Evolutionary conservation across 768 basidiomycete species (phyloP).

Genomic region (Leccinellum luteum): DNA sequence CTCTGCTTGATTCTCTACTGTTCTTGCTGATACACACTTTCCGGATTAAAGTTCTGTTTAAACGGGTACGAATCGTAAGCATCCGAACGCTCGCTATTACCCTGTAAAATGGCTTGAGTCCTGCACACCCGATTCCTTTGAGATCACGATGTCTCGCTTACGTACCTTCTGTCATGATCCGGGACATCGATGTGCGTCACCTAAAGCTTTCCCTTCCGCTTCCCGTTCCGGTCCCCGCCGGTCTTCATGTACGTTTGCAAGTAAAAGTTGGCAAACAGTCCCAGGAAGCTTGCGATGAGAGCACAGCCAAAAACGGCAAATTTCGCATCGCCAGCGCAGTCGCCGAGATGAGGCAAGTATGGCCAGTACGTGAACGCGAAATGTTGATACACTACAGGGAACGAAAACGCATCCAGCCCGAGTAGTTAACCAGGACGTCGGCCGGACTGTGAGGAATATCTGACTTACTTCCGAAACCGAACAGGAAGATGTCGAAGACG

Average conservation of each 20-base stretch:
- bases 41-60: not conserved
- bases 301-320: slow-evolving; percentile 14
- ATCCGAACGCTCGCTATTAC: not conserved
- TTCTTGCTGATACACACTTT: too few relatives aligned
- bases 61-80: not conserved
- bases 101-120: too few relatives aligned
- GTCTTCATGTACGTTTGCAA: slow-evolving; percentile 19
- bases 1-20: not conserved
- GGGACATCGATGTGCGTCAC: not conserved
- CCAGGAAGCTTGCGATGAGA: slow-evolving; percentile 21
- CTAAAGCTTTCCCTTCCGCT: not conserved
- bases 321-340: slow-evolving; percentile 23
- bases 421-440: not conserved
- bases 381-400: slow-evolving; percentile 25
- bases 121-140: too few relatives aligned
- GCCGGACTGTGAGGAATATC: not conserved
- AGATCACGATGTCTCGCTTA: not conserved
- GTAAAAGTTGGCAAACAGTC: slow-evolving; percentile 27
- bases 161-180: slow-evolving; percentile 1
- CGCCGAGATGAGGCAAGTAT: slow-evolving; percentile 22
- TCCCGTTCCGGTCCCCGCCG: not conserved
- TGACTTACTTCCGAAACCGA: slow-evolving; percentile 24
- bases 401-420: not conserved
- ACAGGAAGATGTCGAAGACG: slow-evolving; percentile 19
- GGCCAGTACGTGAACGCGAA: slow-evolving; percentile 26